Evolutionary conservation across 1,284 basidiomycete genomes (phyloP).

Genomic region (Trametes hirsuta): DNA sequence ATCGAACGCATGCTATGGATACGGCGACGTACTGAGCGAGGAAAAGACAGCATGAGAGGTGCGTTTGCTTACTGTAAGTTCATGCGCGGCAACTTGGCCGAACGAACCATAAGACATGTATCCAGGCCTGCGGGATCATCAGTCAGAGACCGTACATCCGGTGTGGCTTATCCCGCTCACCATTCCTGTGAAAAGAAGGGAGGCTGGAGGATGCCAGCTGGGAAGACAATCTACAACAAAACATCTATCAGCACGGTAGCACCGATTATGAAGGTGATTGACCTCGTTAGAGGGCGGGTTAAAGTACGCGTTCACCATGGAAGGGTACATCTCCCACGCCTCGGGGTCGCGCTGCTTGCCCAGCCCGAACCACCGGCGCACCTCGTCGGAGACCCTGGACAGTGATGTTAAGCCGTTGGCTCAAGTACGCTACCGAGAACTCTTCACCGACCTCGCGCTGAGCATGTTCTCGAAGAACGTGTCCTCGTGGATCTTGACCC

Average conservation of each 20-base stretch:
- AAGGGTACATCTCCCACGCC: slow-evolving; percentile 90
- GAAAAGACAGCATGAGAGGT: neutral
- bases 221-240: slow-evolving; percentile 84
- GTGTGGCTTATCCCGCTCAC: slow-evolving; percentile 44
- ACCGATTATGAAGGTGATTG: slow-evolving; percentile 7
- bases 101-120: slow-evolving; percentile 93
- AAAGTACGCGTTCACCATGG: slow-evolving; percentile 82
- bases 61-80: slow-evolving; percentile 66
- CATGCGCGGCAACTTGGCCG: slow-evolving; percentile 88
- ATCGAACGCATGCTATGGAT: slow-evolving; percentile 85
- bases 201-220: slow-evolving; percentile 91
- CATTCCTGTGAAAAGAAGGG: slow-evolving; percentile 91
- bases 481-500: slow-evolving; percentile 65
- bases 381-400: slow-evolving; percentile 55
- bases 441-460: slow-evolving; percentile 55
- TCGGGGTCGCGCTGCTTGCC: slow-evolving; percentile 75
- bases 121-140: slow-evolving; percentile 58
- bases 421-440: neutral
- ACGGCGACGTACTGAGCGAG: neutral
- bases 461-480: slow-evolving; percentile 89
- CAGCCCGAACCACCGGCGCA: slow-evolving; percentile 75
- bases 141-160: neutral
- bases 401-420: neutral
- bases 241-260: neutral
- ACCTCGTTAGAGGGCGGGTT: slow-evolving; percentile 83